Evolutionary conservation across 495 filamentous ascomycete genomes (phyloP), one percentile per base, ranked within the genome.

Genomic region (Lepraria neglecta): DNA sequence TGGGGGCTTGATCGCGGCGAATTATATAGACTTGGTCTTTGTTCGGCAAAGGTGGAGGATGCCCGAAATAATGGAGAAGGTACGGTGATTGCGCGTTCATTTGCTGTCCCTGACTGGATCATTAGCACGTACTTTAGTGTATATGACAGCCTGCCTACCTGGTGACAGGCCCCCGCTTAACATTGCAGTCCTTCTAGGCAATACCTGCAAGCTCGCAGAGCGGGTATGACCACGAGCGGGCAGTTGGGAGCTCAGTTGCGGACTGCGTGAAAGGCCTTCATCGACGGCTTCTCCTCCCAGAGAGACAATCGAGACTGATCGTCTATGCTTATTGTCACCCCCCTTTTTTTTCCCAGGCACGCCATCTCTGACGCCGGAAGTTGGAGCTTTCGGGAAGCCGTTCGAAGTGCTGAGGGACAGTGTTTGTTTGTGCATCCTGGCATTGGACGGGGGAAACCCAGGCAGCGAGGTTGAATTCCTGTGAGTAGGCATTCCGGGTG

Each of bases 281-380:
- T 70, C 67, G 46, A 75, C 76, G 31, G 71, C 71, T 57, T 87
- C 82, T 58, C 85, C 84, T 53, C 89, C 89, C 64, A 97, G 81
- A 6, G 94, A 97, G 24, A 97, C 83, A 64, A 98, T 97, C n/a
- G 94, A 97, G 35, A 98, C 82, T 0, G 92, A 96, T 69, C 92
- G 74, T 62, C 85, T 82, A 70, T 89, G 87, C 64, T 77, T 81
- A 56, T 82, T 76, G 17, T 67, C 67, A 52, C 56, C 58, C 14
- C 47, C 47, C n/a, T n/a, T 31, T 56, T 28, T 11, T 40, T 0
- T 19, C 21, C 4, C 12, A 61, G 58, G 33, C 27, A 12, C 17
- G 24, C 27, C n/a, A n/a, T 43, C 30, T 6, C 31, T 31, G 6
- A 46, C 21, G 30, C 46, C 27, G 10, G 31, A 17, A 15, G 19